Evolutionary conservation across 371 early-diverging fungal genomes (phyloP).

Genomic region (Lichtheimia ramosa): DNA sequence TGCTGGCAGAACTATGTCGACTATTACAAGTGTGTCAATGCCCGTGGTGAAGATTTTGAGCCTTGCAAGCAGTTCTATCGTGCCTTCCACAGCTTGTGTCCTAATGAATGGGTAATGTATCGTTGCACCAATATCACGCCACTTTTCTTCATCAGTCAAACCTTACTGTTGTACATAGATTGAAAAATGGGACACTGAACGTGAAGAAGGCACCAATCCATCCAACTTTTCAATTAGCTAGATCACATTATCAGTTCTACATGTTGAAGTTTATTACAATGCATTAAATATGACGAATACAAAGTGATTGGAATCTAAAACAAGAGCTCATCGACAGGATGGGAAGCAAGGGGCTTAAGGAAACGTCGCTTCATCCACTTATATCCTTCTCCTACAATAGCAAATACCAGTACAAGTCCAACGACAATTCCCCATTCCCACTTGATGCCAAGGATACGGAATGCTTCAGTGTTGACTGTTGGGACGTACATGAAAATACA

Average conservation of each 20-base stretch:
- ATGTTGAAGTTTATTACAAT: neutral
- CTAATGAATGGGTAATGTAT: conserved; percentile 78
- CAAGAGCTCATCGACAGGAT: conserved; percentile 5
- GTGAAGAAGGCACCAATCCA: conserved; percentile 81
- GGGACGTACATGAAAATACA: conserved; percentile 68
- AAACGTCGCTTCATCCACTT: conserved; percentile 27
- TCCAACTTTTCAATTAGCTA: conserved; percentile 35
- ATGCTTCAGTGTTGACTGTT: conserved; percentile 55
- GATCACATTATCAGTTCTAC: neutral
- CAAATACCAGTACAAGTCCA: conserved; percentile 46
- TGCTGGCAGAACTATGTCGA: conserved; percentile 97
- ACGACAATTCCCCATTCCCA: conserved; percentile 76
- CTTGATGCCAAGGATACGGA: conserved; percentile 57
- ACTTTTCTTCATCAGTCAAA: neutral
- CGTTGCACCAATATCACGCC: conserved; percentile 1
- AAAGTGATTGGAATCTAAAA: neutral
- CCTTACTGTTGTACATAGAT: neutral
- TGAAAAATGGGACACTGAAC: conserved; percentile 64
- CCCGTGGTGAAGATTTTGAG: conserved; percentile 88
- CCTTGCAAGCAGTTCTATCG: conserved; percentile 87
- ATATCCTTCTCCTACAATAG: conserved; percentile 55
- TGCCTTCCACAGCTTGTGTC: conserved; percentile 84
- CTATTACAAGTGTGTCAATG: conserved; percentile 83
- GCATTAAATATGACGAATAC: too few species aligned
- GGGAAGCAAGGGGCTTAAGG: conserved; percentile 13